Evolutionary conservation across 2,329 filamentous ascomycete species (phyloP), one percentile per base, ranked within the genome.

Genomic region (Magnaporthales sp.): DNA sequence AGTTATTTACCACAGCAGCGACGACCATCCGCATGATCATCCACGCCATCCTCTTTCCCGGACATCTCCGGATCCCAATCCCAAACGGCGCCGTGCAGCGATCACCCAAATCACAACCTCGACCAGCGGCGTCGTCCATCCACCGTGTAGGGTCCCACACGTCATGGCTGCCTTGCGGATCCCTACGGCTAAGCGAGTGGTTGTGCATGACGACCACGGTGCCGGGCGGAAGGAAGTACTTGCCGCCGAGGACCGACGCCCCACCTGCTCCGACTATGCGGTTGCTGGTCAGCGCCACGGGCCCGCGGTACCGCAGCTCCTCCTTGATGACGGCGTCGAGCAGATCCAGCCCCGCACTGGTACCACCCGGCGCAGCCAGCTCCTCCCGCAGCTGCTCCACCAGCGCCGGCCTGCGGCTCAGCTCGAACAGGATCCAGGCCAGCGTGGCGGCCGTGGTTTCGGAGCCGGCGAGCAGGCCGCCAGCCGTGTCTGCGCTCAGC

Each of bases 391-490:
- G 74, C 66, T 76, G 78, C 38, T 71, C 66, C 70, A 74, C 79
- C 31, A 79, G 73, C 19, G 73, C 72, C 9, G 76, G 78, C 68
- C 76, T 70, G 30, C 74, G 71, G 3, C 78, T 72, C 1, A 81
- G 72, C 5, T 76, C 72, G 67, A 76, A 75, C 68, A 80, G 75
- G 54, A 75, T 74, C 75, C 78, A 81, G 24, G 75, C 76, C 0
- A 84, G 74, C 1, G 82, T 73, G 26, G 73, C 73, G 22, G 80
- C 80, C 0, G 81, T 84, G 0, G 81, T 92, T 74, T 92, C 90
- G 62, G 87, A 80, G 4, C 89, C 90, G 3, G 90, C 90, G 11
- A 92, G 81, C 1, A 94, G 83, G 22, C 54, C 54, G 54, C 54
- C 54, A 1, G 54, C 54, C 3, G 54, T 58, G 54, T 58, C 54